A percentile compares a stretch with the other conserved stretches of the same genome.
phyloP scores from a whole-genome alignment of 2,329 filamentous ascomycete species.

The Diaporthe humulicola region DNA sequence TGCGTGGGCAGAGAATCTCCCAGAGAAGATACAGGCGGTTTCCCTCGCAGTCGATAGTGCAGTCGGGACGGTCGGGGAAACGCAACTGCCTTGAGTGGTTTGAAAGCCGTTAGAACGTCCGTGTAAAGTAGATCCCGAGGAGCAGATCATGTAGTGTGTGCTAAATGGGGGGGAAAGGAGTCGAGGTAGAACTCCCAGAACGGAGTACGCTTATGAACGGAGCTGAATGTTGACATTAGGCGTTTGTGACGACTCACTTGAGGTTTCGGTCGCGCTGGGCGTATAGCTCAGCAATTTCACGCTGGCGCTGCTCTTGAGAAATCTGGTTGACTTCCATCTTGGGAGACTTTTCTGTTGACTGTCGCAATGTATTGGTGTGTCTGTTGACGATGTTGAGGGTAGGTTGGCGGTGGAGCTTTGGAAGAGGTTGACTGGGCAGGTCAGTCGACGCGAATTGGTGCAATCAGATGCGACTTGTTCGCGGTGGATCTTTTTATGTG shows the following conservation, averaged over 20 bases:
- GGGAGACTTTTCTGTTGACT: not conserved
- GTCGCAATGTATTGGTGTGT: not conserved
- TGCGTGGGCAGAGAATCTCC: not conserved
- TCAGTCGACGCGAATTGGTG: not conserved
- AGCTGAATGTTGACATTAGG: not conserved
- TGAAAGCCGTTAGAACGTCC: not conserved
- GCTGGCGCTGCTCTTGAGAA: not conserved
- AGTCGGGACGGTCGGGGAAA: no score
- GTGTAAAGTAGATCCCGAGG: not conserved
- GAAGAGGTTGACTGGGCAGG: not conserved
- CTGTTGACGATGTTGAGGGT: not conserved
- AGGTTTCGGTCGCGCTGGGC: not conserved
- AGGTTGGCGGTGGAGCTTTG: not conserved
- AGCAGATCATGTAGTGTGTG: not conserved
- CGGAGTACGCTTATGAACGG: not conserved
- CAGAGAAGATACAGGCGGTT: no score
- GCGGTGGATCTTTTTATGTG: not conserved
- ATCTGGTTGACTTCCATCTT: not conserved
- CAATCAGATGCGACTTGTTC: not conserved
- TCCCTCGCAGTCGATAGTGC: not conserved
- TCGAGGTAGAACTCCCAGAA: not conserved
- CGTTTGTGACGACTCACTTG: not conserved
- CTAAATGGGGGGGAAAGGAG: not conserved
- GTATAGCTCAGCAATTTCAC: not conserved
- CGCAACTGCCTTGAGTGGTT: not conserved